A percentile compares a stretch with the other conserved stretches of the same genome.
phyloP scores from a whole-genome alignment of 176 grass and related monocot genomes.

The Melocanna baccifera region DNA sequence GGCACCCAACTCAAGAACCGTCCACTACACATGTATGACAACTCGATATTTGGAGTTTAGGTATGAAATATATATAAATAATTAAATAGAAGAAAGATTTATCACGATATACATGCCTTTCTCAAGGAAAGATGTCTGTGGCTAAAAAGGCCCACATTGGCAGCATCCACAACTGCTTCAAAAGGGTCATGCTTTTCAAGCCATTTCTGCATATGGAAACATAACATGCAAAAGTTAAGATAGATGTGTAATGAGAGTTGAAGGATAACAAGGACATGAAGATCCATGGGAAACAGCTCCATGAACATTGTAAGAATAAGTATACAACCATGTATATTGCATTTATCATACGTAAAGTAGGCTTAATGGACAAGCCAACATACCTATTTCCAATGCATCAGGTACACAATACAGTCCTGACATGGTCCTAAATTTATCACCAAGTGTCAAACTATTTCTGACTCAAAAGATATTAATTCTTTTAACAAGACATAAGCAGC shows the following conservation, averaged over 20 bases:
- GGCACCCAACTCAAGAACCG: too few species aligned
- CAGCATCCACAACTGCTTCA: slow-evolving; percentile 62
- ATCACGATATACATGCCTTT: slow-evolving; percentile 40
- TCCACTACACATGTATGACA: too few species aligned
- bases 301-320: neutral
- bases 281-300: neutral
- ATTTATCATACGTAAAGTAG: neutral
- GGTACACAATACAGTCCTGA: neutral
- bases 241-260: neutral
- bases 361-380: neutral
- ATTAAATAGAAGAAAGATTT: neutral
- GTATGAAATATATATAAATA: neutral
- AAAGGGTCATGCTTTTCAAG: slow-evolving; percentile 60
- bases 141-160: slow-evolving; percentile 63
- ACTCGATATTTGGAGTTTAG: too few species aligned
- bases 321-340: neutral
- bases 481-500: neutral
- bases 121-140: slow-evolving; percentile 52
- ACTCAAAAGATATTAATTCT: neutral
- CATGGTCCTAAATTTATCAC: neutral
- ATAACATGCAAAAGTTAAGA: neutral
- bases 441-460: neutral
- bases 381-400: neutral
- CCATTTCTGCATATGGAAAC: slow-evolving; percentile 49
- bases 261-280: neutral